Base-by-base conservation (phyloP, 495 filamentous ascomycete species). In the Neurospora tetraspora region DNA sequence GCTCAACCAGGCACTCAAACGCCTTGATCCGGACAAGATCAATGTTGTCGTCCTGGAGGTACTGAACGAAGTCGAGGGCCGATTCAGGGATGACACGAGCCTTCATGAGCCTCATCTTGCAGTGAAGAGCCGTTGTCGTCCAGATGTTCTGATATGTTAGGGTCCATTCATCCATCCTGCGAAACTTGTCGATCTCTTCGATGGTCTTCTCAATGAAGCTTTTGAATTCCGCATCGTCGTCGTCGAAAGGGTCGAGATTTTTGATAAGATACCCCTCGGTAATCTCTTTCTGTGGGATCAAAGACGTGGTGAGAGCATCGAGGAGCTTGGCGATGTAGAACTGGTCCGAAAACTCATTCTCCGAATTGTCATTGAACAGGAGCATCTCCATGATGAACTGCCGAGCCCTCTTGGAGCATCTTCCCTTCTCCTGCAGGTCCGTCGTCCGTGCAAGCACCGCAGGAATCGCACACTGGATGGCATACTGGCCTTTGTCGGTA, bases 101-200 rank as follows among this genome's bases (percentile, higher is more conserved):
- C 78, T 92, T 88, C 85, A 93, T 92, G 34, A 97, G 82, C 68
- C 83, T 86, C 80, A 89, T 86, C 73, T 92, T 89, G 80, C 92
- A 94, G n/a, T 91, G 86, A 27, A 98, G 82, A 4, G 94, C 93
- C 7, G 94, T 91, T 42, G 87, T 86, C 1, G 96, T 93, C 79
- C 94, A 94, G 71, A 97, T 86, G 74, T 98, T 99, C 71, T 97
- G 93, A 80, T 91, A 97, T 0, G 94, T 96, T 40, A 90, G 88
- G 0, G 91, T 92, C 90, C 94, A 98, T 81, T 98, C 94, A 76
- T 99, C 96, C 86, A 96, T 93, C 61, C 95, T 89, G 68, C 94
- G 88, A 77, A 95, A 93, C 69, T 96, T 88, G 72, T 97, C 93
- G 65, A 99, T 93, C 78, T 97, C 94, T 43, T 91, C 90, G 18